Percentiles rank a stretch among this genome's conserved stretches.
Evolutionary conservation across 768 basidiomycete species (phyloP).

Genomic region (Leccinum truebloodii): DNA sequence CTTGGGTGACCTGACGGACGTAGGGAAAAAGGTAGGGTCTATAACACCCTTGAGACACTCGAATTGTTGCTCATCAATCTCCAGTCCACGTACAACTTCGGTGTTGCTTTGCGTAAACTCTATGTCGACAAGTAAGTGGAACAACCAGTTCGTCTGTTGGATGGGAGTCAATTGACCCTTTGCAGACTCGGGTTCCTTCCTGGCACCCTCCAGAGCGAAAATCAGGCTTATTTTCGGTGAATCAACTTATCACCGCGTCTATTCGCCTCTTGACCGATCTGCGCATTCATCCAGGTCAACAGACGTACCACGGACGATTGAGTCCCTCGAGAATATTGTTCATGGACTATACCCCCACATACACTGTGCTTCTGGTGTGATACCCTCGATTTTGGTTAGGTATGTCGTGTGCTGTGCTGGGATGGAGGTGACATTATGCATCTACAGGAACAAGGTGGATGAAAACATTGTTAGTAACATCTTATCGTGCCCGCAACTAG

Average conservation of each 20-base stretch:
- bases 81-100: constrained; percentile 69
- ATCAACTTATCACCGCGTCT: neutral
- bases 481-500: constrained; percentile 65
- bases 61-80: constrained; percentile 3
- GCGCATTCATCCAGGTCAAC: constrained; percentile 50
- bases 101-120: constrained; percentile 55
- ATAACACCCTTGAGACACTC: neutral
- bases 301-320: constrained; percentile 75
- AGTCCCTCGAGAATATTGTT: constrained; percentile 73
- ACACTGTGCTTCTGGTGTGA: constrained; percentile 44
- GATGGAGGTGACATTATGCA: neutral
- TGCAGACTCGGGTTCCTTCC: constrained; percentile 67
- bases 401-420: constrained; percentile 25
- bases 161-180: neutral
- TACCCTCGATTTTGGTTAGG: constrained; percentile 60
- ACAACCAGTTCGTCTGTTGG: neutral
- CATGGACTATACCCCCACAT: constrained; percentile 66
- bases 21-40: constrained; percentile 59
- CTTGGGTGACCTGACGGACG: constrained; percentile 50
- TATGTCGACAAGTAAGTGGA: constrained; percentile 62
- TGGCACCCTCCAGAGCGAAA: constrained; percentile 43
- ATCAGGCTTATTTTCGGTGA: constrained; percentile 61
- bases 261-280: neutral
- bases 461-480: constrained; percentile 75
- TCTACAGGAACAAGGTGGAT: constrained; percentile 60